Base-by-base conservation (phyloP, 306 rosid species). In the Rosa lucieae region DNA sequence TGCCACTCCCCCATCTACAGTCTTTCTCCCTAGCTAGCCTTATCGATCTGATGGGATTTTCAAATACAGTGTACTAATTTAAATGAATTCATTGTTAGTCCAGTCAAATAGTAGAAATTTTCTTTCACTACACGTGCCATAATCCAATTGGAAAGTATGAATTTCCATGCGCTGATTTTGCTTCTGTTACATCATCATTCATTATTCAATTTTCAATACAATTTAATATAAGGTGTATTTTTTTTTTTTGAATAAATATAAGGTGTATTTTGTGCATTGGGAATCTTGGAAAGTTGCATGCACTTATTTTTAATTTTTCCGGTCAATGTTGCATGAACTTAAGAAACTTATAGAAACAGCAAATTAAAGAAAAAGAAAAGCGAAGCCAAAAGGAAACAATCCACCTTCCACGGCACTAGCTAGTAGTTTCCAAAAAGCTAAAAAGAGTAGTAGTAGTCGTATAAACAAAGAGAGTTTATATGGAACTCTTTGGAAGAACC, bases 341-440 rank as follows among this genome's bases (percentile, higher is more conserved):
- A 71, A 53, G 73, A 67, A 77, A 74, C 37, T 67, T 42, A 77
- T 78, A 79, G 46, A 35, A 62, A 77, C 78, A 43, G 62, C 68
- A 56, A 63, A 29, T 0, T 5, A 13, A 63, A 12, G 17, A 63
- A 5, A 63, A 5, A 75, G 1, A 42, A 74, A 69, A 72, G 5
- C 51, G 70, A 52, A 51, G 40, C 1, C 14, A 75, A 71, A 11
- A 79, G 48, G 42, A 10, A 48, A 8, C 37, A 3, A 61, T 69
- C 83, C 73, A 78, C 79, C 48, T 47, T 59, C 62, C 68, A 47
- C 76, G 53, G 73, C 29, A 61, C 65, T 70, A 4, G 59, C 81
- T 67, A 81, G 84, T 55, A 78, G 56, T 74, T 89, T 88, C 84
- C 79, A 47, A 15, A 13, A 63, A 63, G 69, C 44, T 62, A 5